These are phyloP conservation scores for Dactylellina haptotyla DNA, from an alignment of 2,329 filamentous ascomycete genomes.

Conservation along the genomic window DNA sequence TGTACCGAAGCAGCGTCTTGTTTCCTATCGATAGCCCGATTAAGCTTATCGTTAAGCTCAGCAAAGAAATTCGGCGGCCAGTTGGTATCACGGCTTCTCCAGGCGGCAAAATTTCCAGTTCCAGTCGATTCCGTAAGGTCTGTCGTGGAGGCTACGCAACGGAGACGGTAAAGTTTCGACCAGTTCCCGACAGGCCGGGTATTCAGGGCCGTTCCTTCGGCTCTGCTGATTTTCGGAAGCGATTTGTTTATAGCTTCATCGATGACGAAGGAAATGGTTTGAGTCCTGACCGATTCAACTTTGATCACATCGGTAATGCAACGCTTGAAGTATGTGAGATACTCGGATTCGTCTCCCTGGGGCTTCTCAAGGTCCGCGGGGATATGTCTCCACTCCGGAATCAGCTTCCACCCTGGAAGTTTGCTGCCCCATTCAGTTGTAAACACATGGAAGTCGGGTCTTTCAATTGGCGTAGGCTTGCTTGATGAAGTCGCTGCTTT, in stretches of 20 bases:
- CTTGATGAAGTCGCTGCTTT: not conserved
- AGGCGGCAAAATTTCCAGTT: slow-evolving; percentile 58
- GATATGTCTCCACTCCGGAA: slow-evolving; percentile 38
- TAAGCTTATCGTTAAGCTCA: slow-evolving; percentile 74
- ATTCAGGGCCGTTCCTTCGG: slow-evolving; percentile 21
- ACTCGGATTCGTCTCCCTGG: slow-evolving; percentile 28
- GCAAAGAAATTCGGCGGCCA: slow-evolving; percentile 73
- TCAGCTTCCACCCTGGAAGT: slow-evolving; percentile 47
- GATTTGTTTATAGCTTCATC: slow-evolving; percentile 24
- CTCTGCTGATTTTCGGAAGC: slow-evolving; percentile 9
- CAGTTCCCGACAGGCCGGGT: slow-evolving; percentile 21
- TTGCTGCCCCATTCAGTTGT: slow-evolving; percentile 49
- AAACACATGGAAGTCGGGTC: slow-evolving; percentile 36
- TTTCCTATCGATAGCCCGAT: slow-evolving; percentile 10
- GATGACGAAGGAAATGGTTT: slow-evolving; percentile 26
- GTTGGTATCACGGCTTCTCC: slow-evolving; percentile 62
- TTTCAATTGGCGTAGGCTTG: slow-evolving; percentile 2
- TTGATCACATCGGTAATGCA: slow-evolving; percentile 32
- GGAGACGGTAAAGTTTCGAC: slow-evolving; percentile 69
- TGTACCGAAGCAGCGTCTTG: slow-evolving; percentile 61
- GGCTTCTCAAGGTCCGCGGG: slow-evolving; percentile 39
- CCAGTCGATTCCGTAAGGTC: slow-evolving; percentile 57
- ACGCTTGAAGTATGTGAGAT: slow-evolving; percentile 42
- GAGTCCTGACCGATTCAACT: slow-evolving; percentile 16
- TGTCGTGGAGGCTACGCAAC: slow-evolving; percentile 67